phyloP scores from a whole-genome alignment of 2,329 filamentous ascomycete species.

The Aspergillus proliferans region DNA sequence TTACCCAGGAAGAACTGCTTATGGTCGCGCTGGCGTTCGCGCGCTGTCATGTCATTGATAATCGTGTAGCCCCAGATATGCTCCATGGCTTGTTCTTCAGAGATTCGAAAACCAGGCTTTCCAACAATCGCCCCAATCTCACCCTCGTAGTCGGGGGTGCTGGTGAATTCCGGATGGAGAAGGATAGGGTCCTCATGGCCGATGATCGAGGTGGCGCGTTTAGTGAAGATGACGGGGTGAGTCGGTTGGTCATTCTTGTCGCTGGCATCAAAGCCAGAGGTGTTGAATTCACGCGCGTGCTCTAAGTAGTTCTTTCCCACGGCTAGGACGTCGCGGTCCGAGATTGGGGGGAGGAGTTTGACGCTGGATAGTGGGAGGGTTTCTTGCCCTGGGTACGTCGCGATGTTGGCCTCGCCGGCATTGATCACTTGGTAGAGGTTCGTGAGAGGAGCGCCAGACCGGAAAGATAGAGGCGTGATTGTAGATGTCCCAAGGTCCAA shows the following conservation, averaged over 20 bases:
- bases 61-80: neutral
- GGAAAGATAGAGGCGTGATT: neutral
- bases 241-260: conserved; percentile 48
- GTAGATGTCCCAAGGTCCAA: neutral
- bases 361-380: conserved; percentile 30
- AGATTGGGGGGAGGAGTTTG: conserved; percentile 44
- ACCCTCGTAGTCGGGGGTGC: neutral
- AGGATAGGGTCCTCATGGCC: neutral
- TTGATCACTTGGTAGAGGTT: conserved; percentile 50
- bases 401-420: conserved; percentile 33
- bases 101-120: neutral
- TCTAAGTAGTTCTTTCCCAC: conserved; percentile 55
- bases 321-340: conserved; percentile 46
- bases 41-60: neutral
- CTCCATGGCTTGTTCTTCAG: neutral
- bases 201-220: neutral
- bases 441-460: conserved; percentile 18
- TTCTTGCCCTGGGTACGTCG: conserved; percentile 18
- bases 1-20: neutral
- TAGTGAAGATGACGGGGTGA: neutral
- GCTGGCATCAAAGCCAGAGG: conserved; percentile 49
- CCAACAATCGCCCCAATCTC: neutral
- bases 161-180: neutral
- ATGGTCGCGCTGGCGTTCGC: neutral
- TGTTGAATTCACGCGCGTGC: conserved; percentile 54